A percentile compares a stretch with the other conserved stretches of the same genome.
Evolutionary conservation across 2,329 filamentous ascomycete species (phyloP).

Genomic region (Simplicillium sp.): DNA sequence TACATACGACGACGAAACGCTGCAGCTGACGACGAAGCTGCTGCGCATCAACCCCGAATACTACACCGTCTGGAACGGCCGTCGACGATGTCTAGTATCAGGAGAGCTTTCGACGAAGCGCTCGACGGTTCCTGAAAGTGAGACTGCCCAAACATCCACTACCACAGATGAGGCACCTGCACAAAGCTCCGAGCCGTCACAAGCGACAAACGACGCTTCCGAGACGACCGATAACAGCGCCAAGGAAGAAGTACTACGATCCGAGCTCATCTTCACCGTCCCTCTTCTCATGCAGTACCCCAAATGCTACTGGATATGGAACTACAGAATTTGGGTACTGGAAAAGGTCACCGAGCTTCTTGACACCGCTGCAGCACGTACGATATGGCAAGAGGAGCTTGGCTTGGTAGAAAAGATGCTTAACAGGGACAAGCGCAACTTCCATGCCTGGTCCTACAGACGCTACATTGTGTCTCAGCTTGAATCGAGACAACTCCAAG

Average conservation of each 20-base stretch:
- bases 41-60: slow-evolving; percentile 75
- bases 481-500: slow-evolving; percentile 46
- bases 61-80: slow-evolving; percentile 86
- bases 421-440: slow-evolving; percentile 76
- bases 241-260: slow-evolving; percentile 44
- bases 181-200: slow-evolving; percentile 9
- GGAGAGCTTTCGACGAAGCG: slow-evolving; percentile 44
- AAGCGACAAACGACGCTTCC: slow-evolving; percentile 3
- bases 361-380: slow-evolving; percentile 41
- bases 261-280: slow-evolving; percentile 74
- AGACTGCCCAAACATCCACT: slow-evolving; percentile 50
- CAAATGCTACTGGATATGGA: slow-evolving; percentile 99
- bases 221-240: not conserved
- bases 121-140: slow-evolving; percentile 37
- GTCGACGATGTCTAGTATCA: slow-evolving; percentile 60
- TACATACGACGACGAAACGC: slow-evolving; percentile 44
- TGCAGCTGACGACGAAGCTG: slow-evolving; percentile 62
- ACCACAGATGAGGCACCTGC: not conserved
- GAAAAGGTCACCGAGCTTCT: slow-evolving; percentile 59
- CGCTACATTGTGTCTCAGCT: slow-evolving; percentile 68
- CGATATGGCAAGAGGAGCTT: slow-evolving; percentile 79
- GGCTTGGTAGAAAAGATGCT: slow-evolving; percentile 82
- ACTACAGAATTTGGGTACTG: slow-evolving; percentile 82
- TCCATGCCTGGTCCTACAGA: slow-evolving; percentile 93
- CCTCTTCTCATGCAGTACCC: slow-evolving; percentile 77